Base-by-base conservation (phyloP, 2,329 filamentous ascomycete genomes). In the Fusarium piperis region DNA sequence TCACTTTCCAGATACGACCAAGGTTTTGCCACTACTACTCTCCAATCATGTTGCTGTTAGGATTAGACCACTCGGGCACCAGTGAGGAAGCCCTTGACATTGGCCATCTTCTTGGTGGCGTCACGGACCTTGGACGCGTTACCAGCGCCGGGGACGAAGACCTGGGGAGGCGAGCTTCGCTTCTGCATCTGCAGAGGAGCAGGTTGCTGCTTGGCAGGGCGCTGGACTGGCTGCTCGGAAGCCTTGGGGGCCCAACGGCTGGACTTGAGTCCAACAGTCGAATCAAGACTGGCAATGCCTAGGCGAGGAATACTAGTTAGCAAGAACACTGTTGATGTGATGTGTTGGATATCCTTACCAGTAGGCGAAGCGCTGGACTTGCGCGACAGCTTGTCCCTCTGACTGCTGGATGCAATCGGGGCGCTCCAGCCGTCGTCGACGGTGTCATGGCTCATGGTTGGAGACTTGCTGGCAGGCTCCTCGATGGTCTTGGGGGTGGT, bases 221-320 rank as follows among this genome's bases (percentile, higher is more conserved):
- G 15, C 10, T 28, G 10, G 44, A 4, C 44, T 12, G 41, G 15
- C 15, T 46, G n/a, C 15, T 28, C 15, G 23, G 9, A 39, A n/a
- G 10, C 23, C 20, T 64, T 64, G 8, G 44, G 13, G 10, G 66
- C 71, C 71, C 68, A 72, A 15, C 66, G 58, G 20, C 71, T 74
- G 11, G 68, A 52, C 4, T 60, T 28, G 16, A 74, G 12, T 1
- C 68, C 71, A 2, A 68, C 41, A 10, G 9, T 62, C 48, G 2
- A 68, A 39, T 2, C 59, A 35, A 18, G 57, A 44, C 23, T 61
- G 58, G 39, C 39, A 28, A 30, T 32, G n/a, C 5, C 70, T 73
- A 6, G 3, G 5, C 7, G 18, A 7, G 3, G 4, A 38, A 11
- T 23, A n/a, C 73, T 26, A 72, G 66, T 5, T 13, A 11, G 4